Evolutionary conservation across 805 yeast genomes (phyloP), one percentile per base, ranked within the genome.

Genomic region (Metschnikowia continentalis): DNA sequence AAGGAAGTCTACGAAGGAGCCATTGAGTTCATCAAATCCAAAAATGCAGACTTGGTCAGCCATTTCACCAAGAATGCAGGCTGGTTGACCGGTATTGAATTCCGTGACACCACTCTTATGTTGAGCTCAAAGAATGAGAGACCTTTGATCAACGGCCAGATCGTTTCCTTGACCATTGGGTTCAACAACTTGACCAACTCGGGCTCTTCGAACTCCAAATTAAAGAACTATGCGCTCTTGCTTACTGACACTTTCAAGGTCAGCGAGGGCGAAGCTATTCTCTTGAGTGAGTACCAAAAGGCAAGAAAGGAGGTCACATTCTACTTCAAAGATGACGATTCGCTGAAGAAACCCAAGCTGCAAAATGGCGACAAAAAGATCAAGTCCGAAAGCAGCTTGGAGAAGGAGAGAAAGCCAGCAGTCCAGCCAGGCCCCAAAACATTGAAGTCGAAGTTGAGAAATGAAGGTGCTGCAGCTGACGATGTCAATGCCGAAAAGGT

Each of bases 31-130:
- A 77, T 91, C 53, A 77, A 79, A 58, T 48, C 57, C 15, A 82
- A 82, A 53, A 78, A 80, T 56, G 88, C 95, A 2, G 88, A 83
- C 19, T 72, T 92, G 59, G 82, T 75, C 35, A 62, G 71, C 23
- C 73, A 80, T 60, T 86, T 90, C 58, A 77, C 90, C 45, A 87
- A 87, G 62, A 88, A 88, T 61, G 79, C 85, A 55, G 98, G 98
- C 48, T 88, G 94, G 80, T 75, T 88, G 51, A 84, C 88, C 50
- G 98, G 98, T 52, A 78, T 92, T 54, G 97, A 90, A 62, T 89
- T 88, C 63, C 80, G 96, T 68, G 97, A 90, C 66, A 77, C 91
- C 0, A 72, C 84, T 2, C 81, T 88, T 56, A 76, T 90, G 15
- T 72, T 92, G 48, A 88, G 86, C 62, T 76, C 80, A 23, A 90